These are phyloP conservation scores for Antarctomyces pellizariae DNA, from an alignment of 495 filamentous ascomycete species.

Conservation along the genomic window DNA sequence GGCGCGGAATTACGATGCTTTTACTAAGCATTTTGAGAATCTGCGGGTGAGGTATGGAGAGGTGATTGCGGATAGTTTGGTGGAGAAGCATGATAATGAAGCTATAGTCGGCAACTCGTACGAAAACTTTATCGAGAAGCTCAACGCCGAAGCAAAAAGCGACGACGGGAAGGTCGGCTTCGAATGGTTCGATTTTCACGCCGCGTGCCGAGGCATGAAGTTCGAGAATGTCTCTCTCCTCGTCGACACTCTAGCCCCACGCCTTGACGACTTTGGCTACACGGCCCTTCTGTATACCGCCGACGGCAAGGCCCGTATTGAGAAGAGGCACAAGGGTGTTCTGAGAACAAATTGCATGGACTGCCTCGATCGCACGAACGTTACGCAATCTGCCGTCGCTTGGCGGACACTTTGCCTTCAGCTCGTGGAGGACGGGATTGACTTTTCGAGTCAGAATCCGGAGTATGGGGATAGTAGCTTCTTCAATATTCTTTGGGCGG, in stretches of 20 bases:
- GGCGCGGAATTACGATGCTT: conserved; percentile 52
- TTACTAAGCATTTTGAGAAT: conserved; percentile 52
- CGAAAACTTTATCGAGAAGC: conserved; percentile 31
- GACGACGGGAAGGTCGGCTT: conserved; percentile 34
- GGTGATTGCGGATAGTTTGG: conserved; percentile 57
- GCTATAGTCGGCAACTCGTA: conserved; percentile 54
- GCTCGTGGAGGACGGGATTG: conserved; percentile 47
- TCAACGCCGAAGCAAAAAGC: conserved; percentile 37
- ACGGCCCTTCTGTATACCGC: conserved; percentile 34
- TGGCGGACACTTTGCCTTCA: conserved; percentile 54
- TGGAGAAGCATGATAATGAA: conserved; percentile 71
- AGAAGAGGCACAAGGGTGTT: conserved; percentile 41
- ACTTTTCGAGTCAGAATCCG: conserved; percentile 42
- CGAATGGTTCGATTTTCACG: conserved; percentile 94
- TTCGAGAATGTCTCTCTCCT: conserved; percentile 79
- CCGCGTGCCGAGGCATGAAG: conserved; percentile 79
- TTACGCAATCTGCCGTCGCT: conserved; percentile 71
- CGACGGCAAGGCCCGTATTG: conserved; percentile 21
- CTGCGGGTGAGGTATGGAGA: conserved; percentile 43
- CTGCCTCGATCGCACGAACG: conserved; percentile 81
- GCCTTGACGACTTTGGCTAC: conserved; percentile 39
- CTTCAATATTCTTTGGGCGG: conserved; percentile 92
- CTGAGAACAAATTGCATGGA: conserved; percentile 94
- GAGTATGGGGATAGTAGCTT: conserved; percentile 57
- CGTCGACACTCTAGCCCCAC: conserved; percentile 39